A percentile compares a stretch with the other conserved stretches of the same genome.
Evolutionary conservation across 2,329 filamentous ascomycete species (phyloP).

Genomic region (Penicillium sp.): DNA sequence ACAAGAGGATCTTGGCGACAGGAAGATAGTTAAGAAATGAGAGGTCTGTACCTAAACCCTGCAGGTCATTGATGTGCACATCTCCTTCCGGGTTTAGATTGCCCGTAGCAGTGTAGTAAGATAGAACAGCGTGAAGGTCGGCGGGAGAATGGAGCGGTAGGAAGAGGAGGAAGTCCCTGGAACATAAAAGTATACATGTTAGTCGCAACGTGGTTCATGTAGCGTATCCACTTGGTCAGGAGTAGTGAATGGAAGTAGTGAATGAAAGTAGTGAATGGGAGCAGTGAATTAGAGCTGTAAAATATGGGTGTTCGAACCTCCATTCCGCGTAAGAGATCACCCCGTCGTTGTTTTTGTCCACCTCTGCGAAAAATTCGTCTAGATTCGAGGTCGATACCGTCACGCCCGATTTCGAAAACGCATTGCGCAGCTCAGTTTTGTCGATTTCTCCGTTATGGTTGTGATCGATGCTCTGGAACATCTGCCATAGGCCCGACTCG

Average conservation of each 20-base stretch:
- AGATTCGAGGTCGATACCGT: conserved; percentile 75
- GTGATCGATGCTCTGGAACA: conserved; percentile 85
- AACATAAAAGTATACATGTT: conserved; percentile 6
- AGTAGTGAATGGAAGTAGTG: not conserved
- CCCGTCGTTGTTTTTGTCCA: conserved; percentile 87
- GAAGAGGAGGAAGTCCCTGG: conserved; percentile 89
- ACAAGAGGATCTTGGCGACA: conserved; percentile 36
- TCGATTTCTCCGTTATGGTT: conserved; percentile 85
- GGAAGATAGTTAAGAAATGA: conserved; percentile 42
- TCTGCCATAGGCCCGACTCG: conserved; percentile 74
- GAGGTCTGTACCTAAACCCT: conserved; percentile 80
- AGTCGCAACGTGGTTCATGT: not conserved
- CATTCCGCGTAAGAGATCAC: conserved; percentile 90
- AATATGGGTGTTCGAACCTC: conserved; percentile 65
- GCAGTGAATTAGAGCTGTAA: not conserved
- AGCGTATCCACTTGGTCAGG: not conserved
- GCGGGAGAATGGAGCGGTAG: conserved; percentile 63
- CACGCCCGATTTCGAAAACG: conserved; percentile 77
- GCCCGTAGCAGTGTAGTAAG: conserved; percentile 87
- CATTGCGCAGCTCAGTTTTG: conserved; percentile 75
- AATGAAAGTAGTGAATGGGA: not conserved
- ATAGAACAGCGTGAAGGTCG: conserved; percentile 77
- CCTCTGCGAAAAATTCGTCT: conserved; percentile 81
- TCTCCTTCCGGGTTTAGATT: conserved; percentile 93
- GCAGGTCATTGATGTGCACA: conserved; percentile 86